phyloP scores from a whole-genome alignment of 345 rosid species.

The Isatis tinctoria region DNA sequence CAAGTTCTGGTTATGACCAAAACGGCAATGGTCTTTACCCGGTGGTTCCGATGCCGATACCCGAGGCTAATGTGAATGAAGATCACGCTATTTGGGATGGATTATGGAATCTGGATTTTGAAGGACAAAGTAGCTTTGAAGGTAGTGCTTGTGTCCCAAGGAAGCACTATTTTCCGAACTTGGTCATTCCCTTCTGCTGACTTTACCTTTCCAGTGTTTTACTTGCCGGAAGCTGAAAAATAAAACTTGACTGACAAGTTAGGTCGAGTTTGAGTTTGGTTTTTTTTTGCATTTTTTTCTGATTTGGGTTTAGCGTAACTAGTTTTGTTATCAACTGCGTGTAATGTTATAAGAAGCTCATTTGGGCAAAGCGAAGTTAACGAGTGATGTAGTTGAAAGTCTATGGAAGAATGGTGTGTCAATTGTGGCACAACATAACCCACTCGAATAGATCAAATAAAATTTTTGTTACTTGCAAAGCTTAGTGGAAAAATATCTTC shows the following conservation, averaged over 20 bases:
- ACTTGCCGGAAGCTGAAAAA: not conserved
- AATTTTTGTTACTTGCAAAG: not conserved
- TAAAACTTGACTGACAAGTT: conserved; percentile 21
- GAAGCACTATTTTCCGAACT: conserved; percentile 41
- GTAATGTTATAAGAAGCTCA: conserved; percentile 7
- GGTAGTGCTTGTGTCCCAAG: conserved; percentile 34
- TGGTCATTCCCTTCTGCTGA: conserved; percentile 48
- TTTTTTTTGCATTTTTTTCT: not conserved
- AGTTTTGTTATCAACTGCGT: conserved; percentile 12
- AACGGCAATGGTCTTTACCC: conserved; percentile 29
- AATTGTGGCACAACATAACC: not conserved
- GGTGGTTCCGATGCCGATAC: conserved; percentile 11
- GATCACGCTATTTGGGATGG: conserved; percentile 67
- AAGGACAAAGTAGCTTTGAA: conserved; percentile 45
- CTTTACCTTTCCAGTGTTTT: not conserved
- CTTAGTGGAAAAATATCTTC: not conserved
- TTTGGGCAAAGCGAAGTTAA: not conserved
- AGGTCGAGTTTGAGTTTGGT: conserved; percentile 28
- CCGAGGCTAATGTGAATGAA: conserved; percentile 30
- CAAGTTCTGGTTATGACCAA: conserved; percentile 20
- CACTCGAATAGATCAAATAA: not conserved
- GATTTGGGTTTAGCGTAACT: not conserved
- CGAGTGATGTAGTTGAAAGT: conserved; percentile 8
- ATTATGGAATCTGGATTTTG: conserved; percentile 64
- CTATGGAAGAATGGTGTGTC: not conserved